Evolutionary conservation across 495 filamentous ascomycete species (phyloP).

Genomic region (Talaromyces wortmannii): DNA sequence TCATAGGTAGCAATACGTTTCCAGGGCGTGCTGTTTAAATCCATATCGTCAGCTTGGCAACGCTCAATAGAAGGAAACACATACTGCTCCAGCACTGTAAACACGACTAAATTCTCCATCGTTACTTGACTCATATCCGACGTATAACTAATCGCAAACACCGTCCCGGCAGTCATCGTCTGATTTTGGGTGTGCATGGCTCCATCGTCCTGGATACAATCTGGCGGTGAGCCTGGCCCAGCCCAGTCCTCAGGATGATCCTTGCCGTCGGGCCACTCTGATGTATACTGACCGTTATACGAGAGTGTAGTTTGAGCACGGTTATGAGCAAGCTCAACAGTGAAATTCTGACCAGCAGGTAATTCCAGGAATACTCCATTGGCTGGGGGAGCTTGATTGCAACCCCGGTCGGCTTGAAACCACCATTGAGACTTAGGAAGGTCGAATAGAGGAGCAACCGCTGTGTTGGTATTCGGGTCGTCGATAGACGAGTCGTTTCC

Average conservation of each 20-base stretch:
- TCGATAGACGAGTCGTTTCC: slow-evolving; percentile 18
- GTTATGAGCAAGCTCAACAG: slow-evolving; percentile 48
- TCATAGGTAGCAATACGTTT: slow-evolving; percentile 40
- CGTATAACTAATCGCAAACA: slow-evolving; percentile 49
- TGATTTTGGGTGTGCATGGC: slow-evolving; percentile 39
- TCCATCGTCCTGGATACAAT: slow-evolving; percentile 30
- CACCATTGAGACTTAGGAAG: slow-evolving; percentile 39
- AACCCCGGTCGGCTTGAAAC: slow-evolving; percentile 45
- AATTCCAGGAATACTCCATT: slow-evolving; percentile 37
- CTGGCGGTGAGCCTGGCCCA: slow-evolving; percentile 22
- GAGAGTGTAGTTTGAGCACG: slow-evolving; percentile 41
- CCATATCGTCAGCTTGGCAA: slow-evolving; percentile 3
- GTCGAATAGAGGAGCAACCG: slow-evolving; percentile 35
- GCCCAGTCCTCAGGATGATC: slow-evolving; percentile 38
- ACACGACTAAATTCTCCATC: slow-evolving; percentile 46
- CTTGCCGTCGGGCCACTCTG: slow-evolving; percentile 40
- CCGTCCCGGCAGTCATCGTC: slow-evolving; percentile 38
- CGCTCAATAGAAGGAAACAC: slow-evolving; percentile 3
- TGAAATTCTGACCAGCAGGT: slow-evolving; percentile 46
- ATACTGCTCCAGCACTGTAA: slow-evolving; percentile 37
- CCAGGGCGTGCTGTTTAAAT: slow-evolving; percentile 36
- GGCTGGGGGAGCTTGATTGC: slow-evolving; percentile 31
- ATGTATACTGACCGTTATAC: slow-evolving; percentile 27
- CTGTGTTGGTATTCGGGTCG: slow-evolving; percentile 33
- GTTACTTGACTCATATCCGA: slow-evolving; percentile 35